Conservation (phyloP, 805 yeast genomes). For the Starmerella sp. region DNA sequence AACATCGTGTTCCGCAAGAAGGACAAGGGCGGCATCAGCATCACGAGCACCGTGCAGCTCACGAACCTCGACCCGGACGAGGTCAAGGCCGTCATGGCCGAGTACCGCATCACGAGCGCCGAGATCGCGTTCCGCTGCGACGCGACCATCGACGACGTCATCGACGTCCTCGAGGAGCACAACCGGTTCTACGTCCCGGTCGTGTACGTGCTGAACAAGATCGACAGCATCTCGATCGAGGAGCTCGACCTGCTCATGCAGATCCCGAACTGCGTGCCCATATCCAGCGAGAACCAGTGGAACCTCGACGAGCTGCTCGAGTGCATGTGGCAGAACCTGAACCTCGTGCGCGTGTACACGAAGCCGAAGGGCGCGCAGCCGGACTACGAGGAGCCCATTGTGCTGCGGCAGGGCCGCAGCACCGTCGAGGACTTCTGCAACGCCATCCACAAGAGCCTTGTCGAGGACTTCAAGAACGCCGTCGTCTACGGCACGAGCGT, state of each 20-base stretch:
- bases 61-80: conserved; percentile 88
- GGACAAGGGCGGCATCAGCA: conserved; percentile 90
- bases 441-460: conserved; percentile 86
- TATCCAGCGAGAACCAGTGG: conserved; percentile 94
- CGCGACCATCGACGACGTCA: conserved; percentile 93
- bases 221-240: conserved; percentile 87
- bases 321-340: conserved; percentile 87
- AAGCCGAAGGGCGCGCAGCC: conserved; percentile 93
- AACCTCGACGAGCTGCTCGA: conserved; percentile 89
- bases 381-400: conserved; percentile 91
- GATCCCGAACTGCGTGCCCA: conserved; percentile 95
- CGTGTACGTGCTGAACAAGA: conserved; percentile 85
- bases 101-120: conserved; percentile 89
- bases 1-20: conserved; percentile 84
- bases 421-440: conserved; percentile 93
- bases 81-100: conserved; percentile 90
- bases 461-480: conserved; percentile 87
- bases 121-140: conserved; percentile 95
- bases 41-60: conserved; percentile 85
- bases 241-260: conserved; percentile 82
- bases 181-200: conserved; percentile 93
- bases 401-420: conserved; percentile 67
- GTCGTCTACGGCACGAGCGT: conserved; percentile 85
- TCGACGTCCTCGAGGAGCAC: conserved; percentile 84
- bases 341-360: conserved; percentile 89